A percentile compares a stretch with the other conserved stretches of the same genome.
phyloP scores from a whole-genome alignment of 495 filamentous ascomycete genomes.

The Aspergillus sclerotiicarbonarius region DNA sequence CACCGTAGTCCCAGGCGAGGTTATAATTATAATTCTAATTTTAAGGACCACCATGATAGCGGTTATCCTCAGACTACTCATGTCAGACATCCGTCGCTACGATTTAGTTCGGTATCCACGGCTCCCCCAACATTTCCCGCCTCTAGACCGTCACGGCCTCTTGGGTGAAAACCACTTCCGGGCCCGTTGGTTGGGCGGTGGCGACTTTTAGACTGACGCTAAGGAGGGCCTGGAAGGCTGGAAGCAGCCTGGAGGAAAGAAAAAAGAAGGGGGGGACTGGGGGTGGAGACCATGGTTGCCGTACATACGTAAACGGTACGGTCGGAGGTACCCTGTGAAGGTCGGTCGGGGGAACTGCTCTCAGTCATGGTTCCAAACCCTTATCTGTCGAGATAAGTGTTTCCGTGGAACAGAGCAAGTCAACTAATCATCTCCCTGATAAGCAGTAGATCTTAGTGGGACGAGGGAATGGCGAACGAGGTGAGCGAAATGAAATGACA shows the following conservation, averaged over 20 bases:
- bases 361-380: neutral
- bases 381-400: conserved; percentile 5
- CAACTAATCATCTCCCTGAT: neutral
- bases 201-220: conserved; percentile 8
- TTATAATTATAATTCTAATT: neutral
- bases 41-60: too few relatives aligned
- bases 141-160: neutral
- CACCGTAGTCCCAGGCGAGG: neutral
- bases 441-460: neutral
- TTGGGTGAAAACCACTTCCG: neutral
- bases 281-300: conserved; percentile 6
- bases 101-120: neutral
- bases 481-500: neutral
- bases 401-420: neutral
- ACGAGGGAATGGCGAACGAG: too few relatives aligned
- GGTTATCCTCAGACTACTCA: neutral
- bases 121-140: conserved; percentile 1
- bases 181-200: conserved; percentile 15
- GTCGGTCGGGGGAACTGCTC: too few relatives aligned
- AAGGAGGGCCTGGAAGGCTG: conserved; percentile 14
- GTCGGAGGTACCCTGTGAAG: neutral
- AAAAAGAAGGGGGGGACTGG: neutral
- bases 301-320: neutral
- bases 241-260: neutral
- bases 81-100: neutral